Evolutionary conservation across 1,284 basidiomycete genomes (phyloP).

Genomic region (Irpex sp.): DNA sequence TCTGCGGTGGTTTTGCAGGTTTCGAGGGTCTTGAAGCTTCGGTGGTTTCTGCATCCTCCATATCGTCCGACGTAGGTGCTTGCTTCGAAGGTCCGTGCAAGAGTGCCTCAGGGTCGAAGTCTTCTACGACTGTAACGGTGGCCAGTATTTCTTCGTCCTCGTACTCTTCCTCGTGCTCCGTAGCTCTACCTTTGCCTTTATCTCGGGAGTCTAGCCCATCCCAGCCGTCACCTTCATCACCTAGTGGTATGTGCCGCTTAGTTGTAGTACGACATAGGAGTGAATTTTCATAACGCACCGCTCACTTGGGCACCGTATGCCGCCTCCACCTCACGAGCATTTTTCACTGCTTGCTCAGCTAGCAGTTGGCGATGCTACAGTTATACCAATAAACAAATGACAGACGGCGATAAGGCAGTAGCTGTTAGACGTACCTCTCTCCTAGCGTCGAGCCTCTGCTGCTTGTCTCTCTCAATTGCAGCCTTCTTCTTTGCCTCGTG

Average conservation of each 20-base stretch:
- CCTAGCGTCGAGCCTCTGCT: slow-evolving; percentile 60
- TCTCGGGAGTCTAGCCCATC: slow-evolving; percentile 32
- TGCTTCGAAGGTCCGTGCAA: slow-evolving; percentile 40
- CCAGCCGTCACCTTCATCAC: slow-evolving; percentile 42
- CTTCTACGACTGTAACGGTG: slow-evolving; percentile 79
- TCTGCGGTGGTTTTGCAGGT: neutral
- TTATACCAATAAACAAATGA: slow-evolving; percentile 2
- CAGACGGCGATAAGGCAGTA: neutral
- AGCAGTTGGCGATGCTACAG: slow-evolving; percentile 64
- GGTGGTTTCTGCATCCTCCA: neutral
- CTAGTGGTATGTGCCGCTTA: neutral
- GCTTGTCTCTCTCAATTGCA: slow-evolving; percentile 65
- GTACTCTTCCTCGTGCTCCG: slow-evolving; percentile 57
- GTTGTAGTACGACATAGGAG: neutral
- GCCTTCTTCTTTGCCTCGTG: slow-evolving; percentile 67
- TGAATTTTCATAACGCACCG: neutral
- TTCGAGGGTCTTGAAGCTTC: neutral
- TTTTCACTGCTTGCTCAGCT: slow-evolving; percentile 65
- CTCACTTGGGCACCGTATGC: slow-evolving; percentile 49
- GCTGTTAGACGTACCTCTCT: slow-evolving; percentile 53
- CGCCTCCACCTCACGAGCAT: slow-evolving; percentile 65
- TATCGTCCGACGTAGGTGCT: neutral
- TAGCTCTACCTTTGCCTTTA: slow-evolving; percentile 24
- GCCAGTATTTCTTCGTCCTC: slow-evolving; percentile 76
- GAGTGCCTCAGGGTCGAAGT: slow-evolving; percentile 66